These are phyloP conservation scores for Gossypium aridum DNA, from an alignment of 441 rosid genomes.

Conservation along the genomic window DNA sequence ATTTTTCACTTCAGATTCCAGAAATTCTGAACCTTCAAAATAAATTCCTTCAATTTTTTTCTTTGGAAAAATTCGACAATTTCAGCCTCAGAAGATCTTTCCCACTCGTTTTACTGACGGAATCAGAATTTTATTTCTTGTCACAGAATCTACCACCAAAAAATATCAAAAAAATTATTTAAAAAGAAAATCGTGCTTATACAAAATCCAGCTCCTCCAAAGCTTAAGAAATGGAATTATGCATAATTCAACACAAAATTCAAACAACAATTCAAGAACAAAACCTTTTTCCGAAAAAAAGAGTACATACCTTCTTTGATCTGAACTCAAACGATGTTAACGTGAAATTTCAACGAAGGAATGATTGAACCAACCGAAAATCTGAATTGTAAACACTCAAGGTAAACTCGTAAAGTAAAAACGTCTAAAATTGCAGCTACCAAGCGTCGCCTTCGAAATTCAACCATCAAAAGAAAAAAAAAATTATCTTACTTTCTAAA, in stretches of 20 bases:
- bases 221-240: conserved; percentile 12
- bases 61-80: background rate
- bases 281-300: background rate
- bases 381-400: conserved; percentile 9
- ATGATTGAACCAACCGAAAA: conserved; percentile 11
- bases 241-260: conserved; percentile 29
- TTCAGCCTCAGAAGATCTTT: background rate
- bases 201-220: conserved; percentile 19
- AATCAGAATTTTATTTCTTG: background rate
- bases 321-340: conserved; percentile 16
- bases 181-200: background rate
- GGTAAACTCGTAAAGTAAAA: background rate
- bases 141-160: background rate
- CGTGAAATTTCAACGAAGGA: conserved; percentile 7
- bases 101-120: background rate
- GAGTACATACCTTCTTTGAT: conserved; percentile 23
- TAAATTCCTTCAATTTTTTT: background rate
- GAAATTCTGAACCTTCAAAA: conserved; percentile 4
- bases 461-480: background rate
- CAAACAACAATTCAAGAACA: conserved; percentile 5
- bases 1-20: conserved; percentile 17
- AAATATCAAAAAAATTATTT: background rate
- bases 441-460: conserved; percentile 24
- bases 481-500: background rate
- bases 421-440: conserved; percentile 12